Evolutionary conservation across 1,284 basidiomycete genomes (phyloP).

Genomic region (Irpex lacteus): DNA sequence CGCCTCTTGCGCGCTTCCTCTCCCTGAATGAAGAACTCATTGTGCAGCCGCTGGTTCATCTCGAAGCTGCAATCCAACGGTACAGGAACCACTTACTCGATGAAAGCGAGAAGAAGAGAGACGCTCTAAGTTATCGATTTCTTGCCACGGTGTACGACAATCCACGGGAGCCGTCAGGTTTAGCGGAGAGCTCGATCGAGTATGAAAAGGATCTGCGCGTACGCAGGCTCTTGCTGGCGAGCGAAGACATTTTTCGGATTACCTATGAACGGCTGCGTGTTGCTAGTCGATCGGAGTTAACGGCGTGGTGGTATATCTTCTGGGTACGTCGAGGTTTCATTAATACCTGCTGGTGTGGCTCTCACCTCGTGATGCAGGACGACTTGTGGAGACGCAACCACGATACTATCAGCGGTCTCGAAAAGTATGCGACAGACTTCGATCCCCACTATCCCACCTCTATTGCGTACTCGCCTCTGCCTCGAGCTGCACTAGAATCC

Average conservation of each 20-base stretch:
- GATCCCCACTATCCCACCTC: slow-evolving; percentile 72
- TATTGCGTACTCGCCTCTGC: slow-evolving; percentile 74
- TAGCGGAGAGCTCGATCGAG: slow-evolving; percentile 46
- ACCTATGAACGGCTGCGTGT: slow-evolving; percentile 56
- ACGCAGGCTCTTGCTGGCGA: slow-evolving; percentile 48
- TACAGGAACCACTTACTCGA: slow-evolving; percentile 55
- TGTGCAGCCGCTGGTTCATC: slow-evolving; percentile 37
- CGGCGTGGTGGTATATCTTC: slow-evolving; percentile 83
- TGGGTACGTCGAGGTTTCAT: slow-evolving; percentile 50
- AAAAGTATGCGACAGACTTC: slow-evolving; percentile 56
- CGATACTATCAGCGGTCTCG: slow-evolving; percentile 48
- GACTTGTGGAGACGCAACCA: slow-evolving; percentile 72
- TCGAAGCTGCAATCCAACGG: slow-evolving; percentile 47
- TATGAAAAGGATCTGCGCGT: slow-evolving; percentile 55
- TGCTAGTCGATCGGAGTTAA: slow-evolving; percentile 50
- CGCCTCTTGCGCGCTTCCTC: slow-evolving; percentile 63
- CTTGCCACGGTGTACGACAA: slow-evolving; percentile 61
- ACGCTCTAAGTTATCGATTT: slow-evolving; percentile 66
- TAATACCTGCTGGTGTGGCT: not conserved
- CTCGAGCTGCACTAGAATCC: slow-evolving; percentile 61
- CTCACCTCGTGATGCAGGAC: slow-evolving; percentile 40
- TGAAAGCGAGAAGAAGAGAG: slow-evolving; percentile 54
- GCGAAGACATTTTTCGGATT: slow-evolving; percentile 47
- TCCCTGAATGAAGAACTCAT: slow-evolving; percentile 58
- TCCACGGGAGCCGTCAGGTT: slow-evolving; percentile 41